Evolutionary conservation across 2,329 filamentous ascomycete genomes (phyloP), one percentile per base, ranked within the genome.

Genomic region (Phaeosphaeria sp.): DNA sequence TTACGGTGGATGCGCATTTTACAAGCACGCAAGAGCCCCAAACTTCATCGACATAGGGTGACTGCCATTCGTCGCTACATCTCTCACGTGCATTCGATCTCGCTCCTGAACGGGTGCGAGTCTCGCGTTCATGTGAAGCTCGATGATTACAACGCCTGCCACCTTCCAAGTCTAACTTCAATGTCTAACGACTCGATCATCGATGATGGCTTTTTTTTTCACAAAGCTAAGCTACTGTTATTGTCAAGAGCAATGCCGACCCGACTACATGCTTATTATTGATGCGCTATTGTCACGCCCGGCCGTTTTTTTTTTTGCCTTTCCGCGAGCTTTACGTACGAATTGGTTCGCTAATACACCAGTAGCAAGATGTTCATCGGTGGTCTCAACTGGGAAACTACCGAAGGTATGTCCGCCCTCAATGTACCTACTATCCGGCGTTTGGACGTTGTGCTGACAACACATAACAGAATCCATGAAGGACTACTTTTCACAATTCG

Each of bases 341-440:
- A 50, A 36, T 11, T 11, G 30, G 13, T 36, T 15, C 30, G 30
- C 30, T 36, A 36, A 36, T 11, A 13, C 13, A 15, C 13, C 52
- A 30, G 21, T 51, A 99, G 95, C 73, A 99, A 99, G 83, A 99
- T 99, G 95, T 99, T 99, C 72, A 99, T 99, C 79, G 95, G 95
- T 71, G 95, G 95, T 42, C 82, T 99, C 54, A 99, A 99, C 76
- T 99, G 95, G 95, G 95, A 99, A 80, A 99, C 95, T 17, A 98
- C 95, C 55, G 94, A 98, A 82, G 89, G 94, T 98, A 88, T 85
- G 93, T 21, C 7, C 3, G 11, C 13, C 30, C 6, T 11, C 30
- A 36, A 13, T 11, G 13, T 11, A 15, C 23, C 46, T 10, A 48
- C 23, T 6, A 7, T 5, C 17, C 15, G 17, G 41, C 3, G 15